These are phyloP conservation scores for Gentiana straminea DNA, from an alignment of 257 asterid species.

Conservation along the genomic window DNA sequence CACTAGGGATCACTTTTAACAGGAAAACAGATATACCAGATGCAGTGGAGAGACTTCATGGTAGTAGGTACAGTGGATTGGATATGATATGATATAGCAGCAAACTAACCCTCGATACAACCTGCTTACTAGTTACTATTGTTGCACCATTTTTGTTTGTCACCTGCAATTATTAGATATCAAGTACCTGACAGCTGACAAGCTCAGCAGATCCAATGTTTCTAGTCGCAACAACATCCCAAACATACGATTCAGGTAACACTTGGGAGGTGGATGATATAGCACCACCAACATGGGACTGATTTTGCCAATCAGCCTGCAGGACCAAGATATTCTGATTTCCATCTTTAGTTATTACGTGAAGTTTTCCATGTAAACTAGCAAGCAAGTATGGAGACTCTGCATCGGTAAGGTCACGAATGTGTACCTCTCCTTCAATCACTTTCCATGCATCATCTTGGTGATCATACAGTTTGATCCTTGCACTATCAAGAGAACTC, in stretches of 20 bases:
- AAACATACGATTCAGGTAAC: slow-evolving; percentile 39
- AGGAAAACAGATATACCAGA: too few relatives aligned
- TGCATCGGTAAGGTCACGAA: slow-evolving; percentile 47
- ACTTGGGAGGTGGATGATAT: slow-evolving; percentile 26
- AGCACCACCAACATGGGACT: slow-evolving; percentile 26
- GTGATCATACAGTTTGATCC: slow-evolving; percentile 81
- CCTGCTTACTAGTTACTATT: too few relatives aligned
- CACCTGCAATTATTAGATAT: slow-evolving; percentile 31
- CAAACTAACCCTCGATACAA: too few relatives aligned
- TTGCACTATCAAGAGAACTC: slow-evolving; percentile 52
- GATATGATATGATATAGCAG: too few relatives aligned
- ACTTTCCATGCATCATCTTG: slow-evolving; percentile 72
- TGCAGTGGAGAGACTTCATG: too few relatives aligned
- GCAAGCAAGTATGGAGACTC: slow-evolving; percentile 83
- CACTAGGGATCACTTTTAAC: too few relatives aligned
- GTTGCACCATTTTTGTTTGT: too few relatives aligned
- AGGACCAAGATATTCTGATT: slow-evolving; percentile 44
- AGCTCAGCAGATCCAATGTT: slow-evolving; percentile 64
- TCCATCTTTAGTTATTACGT: slow-evolving; percentile 66
- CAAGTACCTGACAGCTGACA: slow-evolving; percentile 71
- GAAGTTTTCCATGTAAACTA: slow-evolving; percentile 65
- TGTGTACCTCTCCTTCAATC: slow-evolving; percentile 72
- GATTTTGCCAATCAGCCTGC: slow-evolving; percentile 52
- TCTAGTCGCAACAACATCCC: slow-evolving; percentile 49
- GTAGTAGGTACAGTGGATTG: too few relatives aligned